These are phyloP conservation scores for Ganoderma meredithae DNA, from an alignment of 1,284 basidiomycete genomes.

Conservation along the genomic window DNA sequence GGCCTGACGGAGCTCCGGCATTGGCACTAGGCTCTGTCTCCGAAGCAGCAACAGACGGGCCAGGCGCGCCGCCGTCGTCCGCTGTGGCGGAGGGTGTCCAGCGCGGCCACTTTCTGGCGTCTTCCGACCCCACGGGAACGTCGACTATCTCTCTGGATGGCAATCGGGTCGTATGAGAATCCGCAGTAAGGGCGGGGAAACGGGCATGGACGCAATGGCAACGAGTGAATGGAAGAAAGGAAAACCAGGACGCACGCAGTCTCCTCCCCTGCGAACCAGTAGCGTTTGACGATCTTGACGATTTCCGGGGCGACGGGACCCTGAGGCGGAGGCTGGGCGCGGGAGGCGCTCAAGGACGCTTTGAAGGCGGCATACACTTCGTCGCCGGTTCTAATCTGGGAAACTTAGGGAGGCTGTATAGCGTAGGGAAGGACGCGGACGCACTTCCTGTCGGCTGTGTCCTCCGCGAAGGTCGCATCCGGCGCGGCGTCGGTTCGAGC, in stretches of 20 bases:
- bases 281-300: conserved; percentile 72
- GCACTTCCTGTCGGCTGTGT: conserved; percentile 23
- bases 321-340: conserved; percentile 2
- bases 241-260: conserved; percentile 58
- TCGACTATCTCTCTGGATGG: conserved; percentile 69
- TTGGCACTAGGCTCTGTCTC: conserved; percentile 23
- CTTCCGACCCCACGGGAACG: conserved; percentile 72
- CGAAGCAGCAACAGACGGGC: conserved; percentile 18
- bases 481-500: conserved; percentile 34
- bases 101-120: conserved; percentile 76
- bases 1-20: conserved; percentile 20
- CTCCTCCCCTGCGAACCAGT: conserved; percentile 78
- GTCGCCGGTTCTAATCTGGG: conserved; percentile 30
- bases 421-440: conserved; percentile 11
- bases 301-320: conserved; percentile 15
- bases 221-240: conserved; percentile 9
- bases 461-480: conserved; percentile 23
- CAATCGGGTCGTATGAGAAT: conserved; percentile 14
- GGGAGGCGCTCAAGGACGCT: conserved; percentile 29
- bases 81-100: conserved; percentile 48
- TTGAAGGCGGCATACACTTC: conserved; percentile 31
- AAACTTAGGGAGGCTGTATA: conserved; percentile 23
- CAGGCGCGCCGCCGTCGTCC: conserved; percentile 15
- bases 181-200: conserved; percentile 30
- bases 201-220: not conserved